A percentile compares a stretch with the other conserved stretches of the same genome.
Conservation (phyloP, 2,329 filamentous ascomycete species). For the Aphanoascus verrucosus region DNA sequence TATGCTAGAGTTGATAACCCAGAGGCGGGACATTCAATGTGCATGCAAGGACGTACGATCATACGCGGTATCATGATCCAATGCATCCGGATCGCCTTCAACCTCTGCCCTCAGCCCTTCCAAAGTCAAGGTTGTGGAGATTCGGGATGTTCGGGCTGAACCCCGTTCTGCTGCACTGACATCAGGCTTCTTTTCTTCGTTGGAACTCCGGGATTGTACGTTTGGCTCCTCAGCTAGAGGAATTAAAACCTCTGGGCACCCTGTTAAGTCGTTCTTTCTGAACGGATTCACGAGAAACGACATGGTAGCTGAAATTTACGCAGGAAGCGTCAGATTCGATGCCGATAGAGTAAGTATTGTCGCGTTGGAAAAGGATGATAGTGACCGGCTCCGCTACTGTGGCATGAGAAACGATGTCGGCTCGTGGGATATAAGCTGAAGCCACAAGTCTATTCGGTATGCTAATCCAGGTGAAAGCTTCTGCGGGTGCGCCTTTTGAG, state of each 20-base stretch:
- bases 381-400: background rate
- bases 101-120: constrained; percentile 60
- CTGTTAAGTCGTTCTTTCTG: constrained; percentile 36
- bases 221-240: constrained; percentile 31
- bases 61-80: constrained; percentile 56
- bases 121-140: constrained; percentile 46
- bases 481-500: background rate
- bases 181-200: constrained; percentile 25
- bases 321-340: background rate
- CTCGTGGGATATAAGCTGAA: background rate
- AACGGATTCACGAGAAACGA: constrained; percentile 34
- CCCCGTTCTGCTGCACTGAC: constrained; percentile 31
- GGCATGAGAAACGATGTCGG: background rate
- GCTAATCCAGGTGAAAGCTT: background rate
- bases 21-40: background rate
- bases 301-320: constrained; percentile 11
- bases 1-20: background rate
- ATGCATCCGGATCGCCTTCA: constrained; percentile 46
- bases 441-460: background rate
- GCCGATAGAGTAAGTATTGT: background rate
- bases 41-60: constrained; percentile 50
- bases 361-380: background rate
- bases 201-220: constrained; percentile 24
- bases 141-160: constrained; percentile 13
- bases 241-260: constrained; percentile 39